Conservation (phyloP, 345 rosid genomes). For the Alliaria petiolata region DNA sequence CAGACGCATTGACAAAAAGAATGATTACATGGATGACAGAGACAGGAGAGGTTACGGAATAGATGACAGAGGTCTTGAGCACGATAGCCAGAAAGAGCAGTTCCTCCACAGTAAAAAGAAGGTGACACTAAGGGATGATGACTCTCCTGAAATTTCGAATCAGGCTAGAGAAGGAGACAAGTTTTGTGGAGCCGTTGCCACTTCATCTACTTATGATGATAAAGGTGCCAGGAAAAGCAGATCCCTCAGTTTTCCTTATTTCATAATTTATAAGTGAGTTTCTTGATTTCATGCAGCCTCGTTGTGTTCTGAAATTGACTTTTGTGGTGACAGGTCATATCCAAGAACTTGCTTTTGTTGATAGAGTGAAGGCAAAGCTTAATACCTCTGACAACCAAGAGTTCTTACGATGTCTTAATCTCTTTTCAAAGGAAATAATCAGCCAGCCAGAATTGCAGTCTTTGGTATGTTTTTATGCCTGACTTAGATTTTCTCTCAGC, state of each 20-base stretch:
- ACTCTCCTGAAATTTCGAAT: constrained; percentile 47
- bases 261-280: not conserved
- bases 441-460: constrained; percentile 68
- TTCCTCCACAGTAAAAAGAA: constrained; percentile 49
- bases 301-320: constrained; percentile 7
- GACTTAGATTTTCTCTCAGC: not conserved
- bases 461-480: constrained; percentile 54
- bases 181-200: constrained; percentile 44
- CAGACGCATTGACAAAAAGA: constrained; percentile 63
- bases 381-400: constrained; percentile 65
- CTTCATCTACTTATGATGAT: constrained; percentile 62
- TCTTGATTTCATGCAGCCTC: not conserved
- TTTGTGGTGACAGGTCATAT: constrained; percentile 49
- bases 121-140: constrained; percentile 38
- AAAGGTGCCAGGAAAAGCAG: constrained; percentile 61
- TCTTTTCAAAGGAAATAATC: constrained; percentile 79
- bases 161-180: constrained; percentile 62
- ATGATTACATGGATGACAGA: constrained; percentile 68
- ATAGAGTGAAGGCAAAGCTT: constrained; percentile 80
- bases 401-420: constrained; percentile 80
- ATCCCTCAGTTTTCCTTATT: constrained; percentile 19
- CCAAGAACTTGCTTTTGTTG: constrained; percentile 78
- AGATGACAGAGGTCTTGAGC: constrained; percentile 58
- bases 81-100: constrained; percentile 62
- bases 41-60: constrained; percentile 55